Percentiles rank a stretch among this genome's conserved stretches.
phyloP scores from a whole-genome alignment of 768 basidiomycete species.

The Pholiota molesta region DNA sequence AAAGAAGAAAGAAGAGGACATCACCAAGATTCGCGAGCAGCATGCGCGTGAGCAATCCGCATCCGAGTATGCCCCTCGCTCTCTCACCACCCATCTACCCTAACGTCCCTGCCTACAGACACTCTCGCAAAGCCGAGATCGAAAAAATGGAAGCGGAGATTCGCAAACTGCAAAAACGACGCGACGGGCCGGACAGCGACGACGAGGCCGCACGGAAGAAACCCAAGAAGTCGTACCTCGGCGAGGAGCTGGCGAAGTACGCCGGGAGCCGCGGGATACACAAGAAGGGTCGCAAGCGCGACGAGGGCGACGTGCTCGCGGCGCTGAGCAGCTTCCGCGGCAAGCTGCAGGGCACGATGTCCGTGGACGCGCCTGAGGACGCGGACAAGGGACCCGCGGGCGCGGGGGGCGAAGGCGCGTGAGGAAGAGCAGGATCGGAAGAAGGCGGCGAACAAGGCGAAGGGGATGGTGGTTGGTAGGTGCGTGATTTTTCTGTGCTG shows the following conservation, averaged over 20 bases:
- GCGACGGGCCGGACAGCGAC: conserved; percentile 59
- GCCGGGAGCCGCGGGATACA: conserved; percentile 62
- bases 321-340: conserved; percentile 71
- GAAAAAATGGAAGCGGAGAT: conserved; percentile 90
- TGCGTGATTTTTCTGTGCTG: no score
- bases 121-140: conserved; percentile 73
- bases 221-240: conserved; percentile 69
- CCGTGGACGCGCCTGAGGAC: conserved; percentile 29
- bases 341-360: conserved; percentile 56
- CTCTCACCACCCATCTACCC: no score
- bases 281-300: conserved; percentile 61
- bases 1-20: conserved; percentile 47
- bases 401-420: conserved; percentile 71
- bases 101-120: conserved; percentile 37
- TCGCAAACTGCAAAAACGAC: conserved; percentile 69
- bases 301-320: conserved; percentile 74
- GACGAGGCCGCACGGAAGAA: conserved; percentile 63
- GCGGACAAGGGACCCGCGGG: no score
- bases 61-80: conserved; percentile 47
- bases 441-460: conserved; percentile 36
- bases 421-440: conserved; percentile 80
- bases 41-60: conserved; percentile 74
- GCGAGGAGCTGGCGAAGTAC: conserved; percentile 85
- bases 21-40: conserved; percentile 74
- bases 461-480: conserved; percentile 35